phyloP scores from a whole-genome alignment of 176 grass and related monocot species.

The Rhynchospora pubera region DNA sequence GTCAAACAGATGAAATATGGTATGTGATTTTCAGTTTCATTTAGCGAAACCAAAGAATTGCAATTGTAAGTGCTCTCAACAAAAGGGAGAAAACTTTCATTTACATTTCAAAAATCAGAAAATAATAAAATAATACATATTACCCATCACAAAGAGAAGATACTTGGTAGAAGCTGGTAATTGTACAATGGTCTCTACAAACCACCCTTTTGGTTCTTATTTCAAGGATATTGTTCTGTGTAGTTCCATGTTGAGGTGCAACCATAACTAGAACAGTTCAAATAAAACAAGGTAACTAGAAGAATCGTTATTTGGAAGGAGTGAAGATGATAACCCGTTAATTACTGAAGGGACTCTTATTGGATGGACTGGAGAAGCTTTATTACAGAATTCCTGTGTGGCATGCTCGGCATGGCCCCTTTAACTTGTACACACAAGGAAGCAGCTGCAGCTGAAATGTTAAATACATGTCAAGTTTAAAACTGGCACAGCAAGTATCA shows the following conservation, averaged over 20 bases:
- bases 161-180: background rate
- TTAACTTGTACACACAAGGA: conserved; percentile 81
- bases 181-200: background rate
- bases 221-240: background rate
- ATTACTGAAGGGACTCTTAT: conserved; percentile 7
- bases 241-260: background rate
- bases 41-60: background rate
- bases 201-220: background rate
- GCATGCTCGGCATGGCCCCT: conserved; percentile 93
- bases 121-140: background rate
- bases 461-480: conserved; percentile 4
- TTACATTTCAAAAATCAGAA: conserved; percentile 11
- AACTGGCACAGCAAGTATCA: background rate
- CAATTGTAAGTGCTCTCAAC: background rate
- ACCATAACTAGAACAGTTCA: background rate
- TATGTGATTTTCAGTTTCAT: background rate
- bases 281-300: background rate
- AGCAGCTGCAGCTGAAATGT: conserved; percentile 72
- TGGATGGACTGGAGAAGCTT: conserved; percentile 49
- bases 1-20: background rate
- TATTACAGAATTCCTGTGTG: conserved; percentile 56
- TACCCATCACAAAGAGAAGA: background rate
- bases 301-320: background rate
- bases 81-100: background rate
- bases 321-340: background rate